Conservation (phyloP, 139 green algal genomes). For the Chlamydomonas applanata region DNA sequence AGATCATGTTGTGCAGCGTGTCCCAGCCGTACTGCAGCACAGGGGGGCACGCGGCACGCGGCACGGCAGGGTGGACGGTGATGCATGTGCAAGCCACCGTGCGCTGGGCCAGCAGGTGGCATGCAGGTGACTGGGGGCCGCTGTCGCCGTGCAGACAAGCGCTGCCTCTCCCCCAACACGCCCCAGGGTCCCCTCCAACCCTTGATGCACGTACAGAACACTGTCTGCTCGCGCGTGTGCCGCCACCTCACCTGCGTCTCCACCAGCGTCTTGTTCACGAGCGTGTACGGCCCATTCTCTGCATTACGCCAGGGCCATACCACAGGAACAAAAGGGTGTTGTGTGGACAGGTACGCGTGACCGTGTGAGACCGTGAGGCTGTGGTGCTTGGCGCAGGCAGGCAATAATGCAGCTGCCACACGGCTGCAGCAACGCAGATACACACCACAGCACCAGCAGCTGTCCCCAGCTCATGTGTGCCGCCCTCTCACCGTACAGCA, state of each 20-base stretch:
- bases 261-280: slow-evolving; percentile 64
- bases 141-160: too few relatives aligned
- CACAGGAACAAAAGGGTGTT: neutral
- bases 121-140: neutral
- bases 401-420: too few relatives aligned
- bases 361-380: neutral
- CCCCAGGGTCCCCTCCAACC: too few relatives aligned
- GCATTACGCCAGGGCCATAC: slow-evolving; percentile 8
- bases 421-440: too few relatives aligned
- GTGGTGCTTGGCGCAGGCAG: neutral
- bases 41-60: neutral
- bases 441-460: neutral
- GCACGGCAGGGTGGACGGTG: neutral
- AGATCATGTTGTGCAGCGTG: slow-evolving; percentile 64
- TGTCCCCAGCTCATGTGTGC: too few relatives aligned
- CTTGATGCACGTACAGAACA: too few relatives aligned
- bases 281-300: slow-evolving; percentile 85
- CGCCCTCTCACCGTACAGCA: slow-evolving; percentile 76
- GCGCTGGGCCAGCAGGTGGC: neutral
- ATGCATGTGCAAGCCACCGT: slow-evolving; percentile 1
- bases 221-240: slow-evolving; percentile 11
- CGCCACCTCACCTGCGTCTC: slow-evolving; percentile 73
- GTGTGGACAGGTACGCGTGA: neutral
- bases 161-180: too few relatives aligned
- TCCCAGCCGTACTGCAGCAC: neutral